Base-by-base conservation (phyloP, 2,329 filamentous ascomycete species). In the Pestalotiopsis sp. region DNA sequence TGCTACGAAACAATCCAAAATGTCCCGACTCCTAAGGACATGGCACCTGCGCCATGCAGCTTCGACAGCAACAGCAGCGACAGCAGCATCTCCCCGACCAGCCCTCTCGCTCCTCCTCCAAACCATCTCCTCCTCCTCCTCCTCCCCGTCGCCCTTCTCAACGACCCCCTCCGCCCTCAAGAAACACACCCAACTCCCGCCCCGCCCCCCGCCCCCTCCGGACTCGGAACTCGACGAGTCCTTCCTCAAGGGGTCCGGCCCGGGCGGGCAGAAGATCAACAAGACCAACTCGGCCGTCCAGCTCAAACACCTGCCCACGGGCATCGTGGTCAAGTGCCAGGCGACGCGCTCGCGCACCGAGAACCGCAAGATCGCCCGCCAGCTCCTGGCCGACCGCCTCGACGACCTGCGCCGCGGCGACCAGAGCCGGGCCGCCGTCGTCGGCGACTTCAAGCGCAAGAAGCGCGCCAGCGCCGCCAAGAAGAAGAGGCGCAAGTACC, bases 281-380 rank as follows among this genome's bases (percentile, higher is more conserved):
- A 99, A 99, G 89, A 99, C 96, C 31, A 94, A 91, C 72, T 98
- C 93, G 0, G 95, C 95, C 49, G 95, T 98, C 2, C 96, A 99
- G 79, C 86, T 99, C 45, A 96, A 92, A 73, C 96, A 99, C 80
- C 82, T 92, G 17, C 94, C 95, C 5, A 97, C 95, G 0, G 95
- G 95, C 70, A 90, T 98, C 66, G 95, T 98, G 14, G 89, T 99
- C 71, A 99, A 99, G 82, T 95, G 90, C 68, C 96, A 99, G 81
- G 94, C 92, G 23, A 98, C 96, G 9, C 91, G 96, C 62, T 97
- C 93, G 1, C 90, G 94, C 20, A 88, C 88, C 68, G 93, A 97
- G 81, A 99, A 99, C 79, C 89, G 95, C 71, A 95, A 92, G 79
- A 91, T 93, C 71, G 96, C 96, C 13, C 88, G 95, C 56, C 85